Base-by-base conservation (phyloP, 2,329 filamentous ascomycete genomes). In the Claviceps monticola region DNA sequence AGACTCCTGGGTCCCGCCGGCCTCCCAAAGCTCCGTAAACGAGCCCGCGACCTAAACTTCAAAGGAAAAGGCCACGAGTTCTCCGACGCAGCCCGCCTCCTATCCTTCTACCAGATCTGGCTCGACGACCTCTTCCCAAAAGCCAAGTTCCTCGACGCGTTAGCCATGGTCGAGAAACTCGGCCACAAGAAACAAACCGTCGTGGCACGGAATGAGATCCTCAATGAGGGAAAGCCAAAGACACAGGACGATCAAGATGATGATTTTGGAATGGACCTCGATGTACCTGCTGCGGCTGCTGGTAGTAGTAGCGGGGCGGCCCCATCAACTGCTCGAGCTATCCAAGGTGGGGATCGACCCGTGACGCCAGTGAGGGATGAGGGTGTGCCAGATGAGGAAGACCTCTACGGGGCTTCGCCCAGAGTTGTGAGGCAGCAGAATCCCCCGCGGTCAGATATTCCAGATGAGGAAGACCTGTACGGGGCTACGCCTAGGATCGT, bases 21-120 rank as follows among this genome's bases (percentile, higher is more conserved):
- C 1, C 89, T 98, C 54, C 88, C 88, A 1, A 88, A 84, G 60
- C 71, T 98, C 50, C 82, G 86, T 43, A 79, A 75, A 55, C 82
- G 82, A 59, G 83, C 87, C 0, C 82, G 79, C 50, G 76, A 80
- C 34, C 70, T 96, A 19, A 87, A 80, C 57, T 81, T 96, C 59
- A 94, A 91, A 64, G 93, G 93, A 48, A 97, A 95, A 67, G 91
- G 90, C 0, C 88, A 97, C 64, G 93, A 98, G 83, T 97, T 93
- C 67, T 83, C 85, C 17, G 93, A 98, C 63, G 80, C 89, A 11
- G 79, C 83, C 0, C 80, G 83, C 16, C 76, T 98, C 23, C 75
- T 98, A 47, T 88, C 86, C 23, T 87, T 94, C 64, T 98, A 97
- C 64, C 93, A 97, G 65, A 69, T 95, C 52, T 98, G 93, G 93